Conservation (phyloP, 2,329 filamentous ascomycete species). For the Ambrosiella beaveri region DNA sequence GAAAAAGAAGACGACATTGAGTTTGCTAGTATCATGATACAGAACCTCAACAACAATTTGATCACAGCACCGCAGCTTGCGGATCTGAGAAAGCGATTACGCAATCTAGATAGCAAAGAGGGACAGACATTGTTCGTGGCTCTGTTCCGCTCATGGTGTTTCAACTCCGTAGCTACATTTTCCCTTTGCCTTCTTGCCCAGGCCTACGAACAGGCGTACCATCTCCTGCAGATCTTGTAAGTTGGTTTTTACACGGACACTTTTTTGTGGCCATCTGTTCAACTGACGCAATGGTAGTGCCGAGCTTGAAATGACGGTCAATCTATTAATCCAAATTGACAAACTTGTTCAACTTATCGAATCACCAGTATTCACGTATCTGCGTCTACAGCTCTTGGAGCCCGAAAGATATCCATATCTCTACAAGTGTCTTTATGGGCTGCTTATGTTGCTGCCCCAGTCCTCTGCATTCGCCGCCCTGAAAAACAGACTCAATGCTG, state of each 20-base stretch:
- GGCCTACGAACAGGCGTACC: constrained; percentile 95
- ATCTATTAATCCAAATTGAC: constrained; percentile 96
- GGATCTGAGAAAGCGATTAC: constrained; percentile 73
- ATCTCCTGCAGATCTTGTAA: constrained; percentile 87
- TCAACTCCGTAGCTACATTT: constrained; percentile 95
- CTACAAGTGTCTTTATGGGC: constrained; percentile 93
- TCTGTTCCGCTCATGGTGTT: constrained; percentile 92
- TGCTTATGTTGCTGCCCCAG: constrained; percentile 95
- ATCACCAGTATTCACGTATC: constrained; percentile 93
- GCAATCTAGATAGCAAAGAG: constrained; percentile 83
- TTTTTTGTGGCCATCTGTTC: too few species aligned
- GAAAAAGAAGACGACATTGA: constrained; percentile 97
- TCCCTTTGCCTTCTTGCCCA: constrained; percentile 89
- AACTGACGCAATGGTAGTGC: constrained; percentile 36
- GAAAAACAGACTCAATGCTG: constrained; percentile 91
- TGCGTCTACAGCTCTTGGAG: constrained; percentile 85
- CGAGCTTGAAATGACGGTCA: constrained; percentile 96
- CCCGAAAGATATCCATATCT: constrained; percentile 88
- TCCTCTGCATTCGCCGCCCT: constrained; percentile 92
- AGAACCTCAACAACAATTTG: constrained; percentile 96
- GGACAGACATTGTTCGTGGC: constrained; percentile 91
- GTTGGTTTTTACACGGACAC: constrained; percentile 17
- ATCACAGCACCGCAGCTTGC: constrained; percentile 91
- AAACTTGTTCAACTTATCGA: constrained; percentile 94
- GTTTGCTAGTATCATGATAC: constrained; percentile 98